A percentile compares a stretch with the other conserved stretches of the same genome.
phyloP scores from a whole-genome alignment of 2,329 filamentous ascomycete genomes.

The Blastomyces gilchristii region DNA sequence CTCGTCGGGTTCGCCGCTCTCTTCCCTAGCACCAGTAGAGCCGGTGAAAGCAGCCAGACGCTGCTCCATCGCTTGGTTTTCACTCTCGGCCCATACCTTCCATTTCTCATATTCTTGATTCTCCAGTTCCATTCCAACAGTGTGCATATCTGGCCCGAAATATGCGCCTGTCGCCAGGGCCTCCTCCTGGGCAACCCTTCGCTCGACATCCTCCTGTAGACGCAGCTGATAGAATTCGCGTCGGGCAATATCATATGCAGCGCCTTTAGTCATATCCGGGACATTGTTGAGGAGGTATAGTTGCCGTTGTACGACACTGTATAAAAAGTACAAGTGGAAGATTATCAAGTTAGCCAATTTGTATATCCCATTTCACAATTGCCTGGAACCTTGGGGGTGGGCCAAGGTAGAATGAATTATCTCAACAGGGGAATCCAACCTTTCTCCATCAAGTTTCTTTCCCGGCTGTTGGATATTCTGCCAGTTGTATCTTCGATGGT shows the following conservation, averaged over 20 bases:
- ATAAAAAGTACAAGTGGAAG: background rate
- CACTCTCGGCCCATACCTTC: slow-evolving; percentile 63
- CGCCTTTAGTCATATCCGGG: slow-evolving; percentile 47
- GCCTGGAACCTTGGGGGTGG: background rate
- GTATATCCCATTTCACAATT: background rate
- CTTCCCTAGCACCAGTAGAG: slow-evolving; percentile 2
- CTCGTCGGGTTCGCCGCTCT: background rate
- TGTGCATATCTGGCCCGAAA: slow-evolving; percentile 67
- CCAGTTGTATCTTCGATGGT: slow-evolving; percentile 69
- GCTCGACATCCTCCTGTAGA: slow-evolving; percentile 70
- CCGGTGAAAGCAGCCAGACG: slow-evolving; percentile 36
- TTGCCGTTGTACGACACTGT: slow-evolving; percentile 85
- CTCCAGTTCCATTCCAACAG: slow-evolving; percentile 74
- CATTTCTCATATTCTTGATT: slow-evolving; percentile 69
- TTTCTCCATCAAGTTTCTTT: slow-evolving; percentile 71
- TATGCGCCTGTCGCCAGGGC: slow-evolving; percentile 75
- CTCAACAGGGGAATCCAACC: slow-evolving; percentile 42
- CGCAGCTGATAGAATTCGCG: slow-evolving; percentile 83
- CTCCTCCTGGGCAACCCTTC: slow-evolving; percentile 77
- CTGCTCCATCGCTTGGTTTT: slow-evolving; percentile 42
- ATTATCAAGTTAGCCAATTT: background rate
- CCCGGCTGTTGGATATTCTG: slow-evolving; percentile 63
- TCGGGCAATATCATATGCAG: slow-evolving; percentile 78
- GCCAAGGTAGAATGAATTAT: background rate
- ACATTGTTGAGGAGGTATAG: slow-evolving; percentile 66